Evolutionary conservation across 2,329 filamentous ascomycete species (phyloP), one percentile per base, ranked within the genome.

Genomic region (Fusarium tupiense): DNA sequence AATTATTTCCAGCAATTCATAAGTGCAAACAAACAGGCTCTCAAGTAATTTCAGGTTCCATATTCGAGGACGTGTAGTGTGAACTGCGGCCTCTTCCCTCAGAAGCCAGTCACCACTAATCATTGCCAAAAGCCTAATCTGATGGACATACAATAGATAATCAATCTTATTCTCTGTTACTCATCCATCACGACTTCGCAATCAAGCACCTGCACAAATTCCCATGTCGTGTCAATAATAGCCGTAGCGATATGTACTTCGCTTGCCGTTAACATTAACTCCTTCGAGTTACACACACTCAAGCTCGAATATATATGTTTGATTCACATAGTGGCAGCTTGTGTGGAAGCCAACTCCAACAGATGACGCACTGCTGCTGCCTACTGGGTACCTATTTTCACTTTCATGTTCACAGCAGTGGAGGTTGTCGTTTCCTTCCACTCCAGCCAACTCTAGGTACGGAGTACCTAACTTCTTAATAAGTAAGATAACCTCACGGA

Each of bases 291-390:
- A 29, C 33, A 24, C 31, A 24, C 22, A 17, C 33, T 38, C 31
- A 22, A 24, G 35, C 29, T 29, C n/a, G 7, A 24, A 14, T 22
- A 12, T 43, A 24, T 24, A 41, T 44, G 58, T 41, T 60, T 43
- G 46, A 24, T 53, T 52, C 31, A 19, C n/a, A n/a, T 35, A 24
- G 24, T 35, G 41, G 31, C 60, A 24, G 35, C 26, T 38, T 37
- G 13, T 43, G 24, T 60, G 19, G 47, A 57, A 57, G 47, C 43
- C 64, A 52, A 56, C 60, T 44, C 35, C 54, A 40, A 38, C 22
- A 69, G 60, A 54, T 71, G 53, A 70, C 72, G 71, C 71, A 69
- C 47, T 31, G 53, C 52, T 69, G 60, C 43, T 74, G 64, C 71
- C 71, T 74, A 41, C 31, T 63, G 29, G 17, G 26, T 63, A 33